Evolutionary conservation across 495 filamentous ascomycete species (phyloP), one percentile per base, ranked within the genome.

Genomic region (Evansstolkia leycettana): DNA sequence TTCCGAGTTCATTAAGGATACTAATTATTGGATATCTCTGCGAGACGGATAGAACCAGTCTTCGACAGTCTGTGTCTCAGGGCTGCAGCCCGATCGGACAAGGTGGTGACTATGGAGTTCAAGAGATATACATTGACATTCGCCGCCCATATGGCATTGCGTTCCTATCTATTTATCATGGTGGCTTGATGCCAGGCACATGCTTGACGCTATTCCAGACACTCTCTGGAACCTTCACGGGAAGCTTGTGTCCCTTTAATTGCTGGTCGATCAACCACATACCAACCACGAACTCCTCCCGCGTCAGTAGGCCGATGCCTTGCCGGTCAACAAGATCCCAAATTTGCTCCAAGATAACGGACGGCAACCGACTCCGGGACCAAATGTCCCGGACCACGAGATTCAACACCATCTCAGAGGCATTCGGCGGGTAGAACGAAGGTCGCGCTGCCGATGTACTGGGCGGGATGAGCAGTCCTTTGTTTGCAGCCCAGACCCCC

Each of bases 211-310:
- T 92, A 17, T 65, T 72, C 92, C 89, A 96, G 1, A 95, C 82
- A 50, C 81, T 90, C 33, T 82, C 76, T 11, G 73, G 67, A 5
- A 95, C 82, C 47, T 71, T 75, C 3, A 70, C 58, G 0, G 90
- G 90, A 23, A 94, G 65, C 64, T 95, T 98, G 36, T 84, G 69
- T 1, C 90, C 90, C 51, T 82, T 82, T 25, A 96, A 60, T 43
- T 78, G 65, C 60, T 94, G 85, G 56, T 98, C 90, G 36, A 98
- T 76, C 31, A 98, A 64, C 90, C 90, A 98, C 70, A 88, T 76
- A 9, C 90, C 90, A 27, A 95, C 86, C 19, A 95, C 82, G 57
- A 95, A 95, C 67, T 95, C 86, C 26, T 84, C 76, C 50, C 73
- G 74, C 15, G 62, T 67, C 37, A 98, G 56, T 27, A 59, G 50